Evolutionary conservation across 805 yeast genomes (phyloP).

Genomic region (Candida railenensis): DNA sequence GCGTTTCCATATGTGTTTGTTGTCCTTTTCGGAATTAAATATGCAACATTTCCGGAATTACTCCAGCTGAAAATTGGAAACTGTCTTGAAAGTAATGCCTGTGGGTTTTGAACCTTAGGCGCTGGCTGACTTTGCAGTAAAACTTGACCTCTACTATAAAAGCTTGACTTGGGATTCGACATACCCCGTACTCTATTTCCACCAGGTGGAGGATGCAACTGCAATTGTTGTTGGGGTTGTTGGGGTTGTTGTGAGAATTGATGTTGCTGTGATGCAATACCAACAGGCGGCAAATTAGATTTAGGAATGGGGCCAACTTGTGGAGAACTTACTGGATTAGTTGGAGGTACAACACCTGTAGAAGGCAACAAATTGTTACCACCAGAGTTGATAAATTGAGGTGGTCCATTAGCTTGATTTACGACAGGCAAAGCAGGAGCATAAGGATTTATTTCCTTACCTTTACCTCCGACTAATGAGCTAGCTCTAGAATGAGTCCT

Average conservation of each 20-base stretch:
- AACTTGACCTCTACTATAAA: slow-evolving; percentile 9
- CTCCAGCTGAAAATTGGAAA: slow-evolving; percentile 77
- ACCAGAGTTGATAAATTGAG: not conserved
- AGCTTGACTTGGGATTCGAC: slow-evolving; percentile 18
- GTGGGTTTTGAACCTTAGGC: slow-evolving; percentile 46
- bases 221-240: not conserved
- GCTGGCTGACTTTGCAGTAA: slow-evolving; percentile 14
- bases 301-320: slow-evolving; percentile 1
- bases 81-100: slow-evolving; percentile 56
- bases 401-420: not conserved
- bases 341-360: slow-evolving; percentile 8
- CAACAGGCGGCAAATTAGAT: not conserved
- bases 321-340: not conserved
- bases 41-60: slow-evolving; percentile 25
- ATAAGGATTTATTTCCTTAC: slow-evolving; percentile 41
- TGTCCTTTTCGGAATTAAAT: slow-evolving; percentile 28
- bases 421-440: slow-evolving; percentile 30
- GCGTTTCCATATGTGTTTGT: slow-evolving; percentile 34
- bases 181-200: slow-evolving; percentile 22
- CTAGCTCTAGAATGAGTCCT: slow-evolving; percentile 39
- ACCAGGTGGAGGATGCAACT: not conserved
- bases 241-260: slow-evolving; percentile 5
- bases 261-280: slow-evolving; percentile 7
- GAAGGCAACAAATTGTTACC: not conserved
- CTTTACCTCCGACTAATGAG: slow-evolving; percentile 39